A percentile compares a stretch with the other conserved stretches of the same genome.
Evolutionary conservation across 2,329 filamentous ascomycete species (phyloP).

Genomic region (Fusarium pseudocircinatum): DNA sequence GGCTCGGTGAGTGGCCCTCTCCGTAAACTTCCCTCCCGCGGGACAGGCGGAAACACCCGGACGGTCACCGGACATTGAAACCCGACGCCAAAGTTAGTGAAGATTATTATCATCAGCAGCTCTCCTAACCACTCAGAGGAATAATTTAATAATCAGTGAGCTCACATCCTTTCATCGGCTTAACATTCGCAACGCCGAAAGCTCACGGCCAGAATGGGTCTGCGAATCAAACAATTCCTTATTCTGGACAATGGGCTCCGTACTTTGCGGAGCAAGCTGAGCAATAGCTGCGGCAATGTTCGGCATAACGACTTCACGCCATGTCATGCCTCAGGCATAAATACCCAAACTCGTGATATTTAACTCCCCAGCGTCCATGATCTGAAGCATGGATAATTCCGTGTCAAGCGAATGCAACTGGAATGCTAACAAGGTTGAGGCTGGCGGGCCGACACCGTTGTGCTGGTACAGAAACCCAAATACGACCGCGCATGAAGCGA

Average conservation of each 20-base stretch:
- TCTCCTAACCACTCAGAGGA: neutral
- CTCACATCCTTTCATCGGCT: neutral
- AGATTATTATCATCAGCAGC: neutral
- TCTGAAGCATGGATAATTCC: neutral
- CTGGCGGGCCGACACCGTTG: slow-evolving; percentile 7
- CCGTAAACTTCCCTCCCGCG: neutral
- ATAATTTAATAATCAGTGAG: neutral
- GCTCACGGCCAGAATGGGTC: neutral
- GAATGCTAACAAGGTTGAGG: neutral
- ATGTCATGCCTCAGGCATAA: slow-evolving; percentile 9
- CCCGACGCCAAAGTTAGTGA: slow-evolving; percentile 12
- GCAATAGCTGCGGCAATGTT: slow-evolving; percentile 16
- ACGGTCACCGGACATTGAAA: slow-evolving; percentile 21
- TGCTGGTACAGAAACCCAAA: neutral
- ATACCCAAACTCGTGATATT: neutral
- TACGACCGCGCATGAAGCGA: neutral
- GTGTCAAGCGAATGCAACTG: neutral
- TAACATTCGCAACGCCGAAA: neutral
- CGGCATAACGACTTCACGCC: slow-evolving; percentile 2
- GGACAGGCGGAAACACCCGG: slow-evolving; percentile 11
- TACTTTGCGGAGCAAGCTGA: slow-evolving; percentile 7
- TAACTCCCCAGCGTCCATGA: neutral
- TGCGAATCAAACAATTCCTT: neutral
- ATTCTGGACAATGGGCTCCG: neutral
- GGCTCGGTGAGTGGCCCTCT: neutral